Base-by-base conservation (phyloP, 306 rosid genomes). In the Sicyos baderoa region DNA sequence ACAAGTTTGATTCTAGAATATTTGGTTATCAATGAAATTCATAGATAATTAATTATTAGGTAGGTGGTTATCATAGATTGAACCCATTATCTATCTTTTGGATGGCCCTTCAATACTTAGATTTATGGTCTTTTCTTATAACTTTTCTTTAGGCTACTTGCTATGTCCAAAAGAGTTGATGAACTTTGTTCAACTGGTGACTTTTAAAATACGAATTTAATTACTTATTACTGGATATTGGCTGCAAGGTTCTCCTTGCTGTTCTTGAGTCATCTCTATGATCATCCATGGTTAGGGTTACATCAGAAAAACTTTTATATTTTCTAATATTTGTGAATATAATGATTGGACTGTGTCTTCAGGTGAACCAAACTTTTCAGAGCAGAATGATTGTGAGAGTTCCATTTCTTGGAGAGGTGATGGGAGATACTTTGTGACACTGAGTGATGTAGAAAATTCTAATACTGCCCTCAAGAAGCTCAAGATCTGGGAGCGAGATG, bases 341-440 rank as follows among this genome's bases (percentile, higher is more conserved):
- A 50, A 37, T 57, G 75, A 73, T 57, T 21, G 11, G 58, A 45
- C 29, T 76, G 71, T 77, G 72, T 72, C 84, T 80, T 80, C 83
- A 93, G 97, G 81, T 85, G 86, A 82, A 73, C 79, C 84, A 40
- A 74, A 74, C 4, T 59, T 79, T 32, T 71, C 68, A 49, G 72
- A 59, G 12, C 54, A 57, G 48, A n/a, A 54, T 64, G 54, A 60
- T 8, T 40, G 64, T 29, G 82, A 82, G 37, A 64, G 74, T 75
- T 78, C 84, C 32, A 58, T 90, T 76, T 84, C 94, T 49, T 93
- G 99, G 99, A 88, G 94, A 5, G 99, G 99, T 70, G 99, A 93
- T 79, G 99, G 97, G 13, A 93, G 85, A 69, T 90, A 83, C 85
- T 90, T 93, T 77, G 96, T 80, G 15, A 84, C 90, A 1, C 76